Base-by-base conservation (phyloP, 176 grass and related monocot genomes). In the Avena eriantha region DNA sequence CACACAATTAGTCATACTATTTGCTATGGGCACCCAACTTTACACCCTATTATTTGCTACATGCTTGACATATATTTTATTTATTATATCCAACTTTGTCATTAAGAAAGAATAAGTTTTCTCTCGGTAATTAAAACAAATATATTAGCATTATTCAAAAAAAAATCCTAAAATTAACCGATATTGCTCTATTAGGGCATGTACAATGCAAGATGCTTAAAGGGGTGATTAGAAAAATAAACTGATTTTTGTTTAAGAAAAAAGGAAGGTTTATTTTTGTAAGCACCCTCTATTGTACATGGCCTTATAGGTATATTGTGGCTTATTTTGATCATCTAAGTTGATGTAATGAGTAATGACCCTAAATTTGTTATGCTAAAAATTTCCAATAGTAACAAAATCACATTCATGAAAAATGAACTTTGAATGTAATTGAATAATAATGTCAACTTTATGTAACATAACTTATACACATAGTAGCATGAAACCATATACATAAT, bases 21-120 rank as follows among this genome's bases (percentile, higher is more conserved):
- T 88, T 84, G 63, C 64, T 54, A 72, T 18, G 81, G 1, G 16
- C 15, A 88, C 75, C 18, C 47, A 65, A 24, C 49, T 34, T 39
- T 17, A 11, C 4, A 59, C n/a, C 10, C 10, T 58, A 43, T 18
- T 75, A 41, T 10, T 19, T 12, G 12, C 48, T 49, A 49, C 48
- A 10, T 49, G 48, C 12, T 13, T 47, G 10, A 49, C 48, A 49
- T 49, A 12, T 49, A 29, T 29, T 29, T 29, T 29, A 29, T 49
- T 49, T 49, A 3, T 24, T 16, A 47, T 49, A 23, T 50, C 24
- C 15, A 31, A 33, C 23, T 76, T 76, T 76, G 0, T 19, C 48
- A 17, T 50, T 10, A 76, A 53, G n/a, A 1, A 63, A 63, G 10
- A 2, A 23, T 5, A 13, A 26, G 3, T 63, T 10, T 23, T 26